These are phyloP conservation scores for Lipomyces kockii DNA, from an alignment of 805 yeast species.

Conservation along the genomic window DNA sequence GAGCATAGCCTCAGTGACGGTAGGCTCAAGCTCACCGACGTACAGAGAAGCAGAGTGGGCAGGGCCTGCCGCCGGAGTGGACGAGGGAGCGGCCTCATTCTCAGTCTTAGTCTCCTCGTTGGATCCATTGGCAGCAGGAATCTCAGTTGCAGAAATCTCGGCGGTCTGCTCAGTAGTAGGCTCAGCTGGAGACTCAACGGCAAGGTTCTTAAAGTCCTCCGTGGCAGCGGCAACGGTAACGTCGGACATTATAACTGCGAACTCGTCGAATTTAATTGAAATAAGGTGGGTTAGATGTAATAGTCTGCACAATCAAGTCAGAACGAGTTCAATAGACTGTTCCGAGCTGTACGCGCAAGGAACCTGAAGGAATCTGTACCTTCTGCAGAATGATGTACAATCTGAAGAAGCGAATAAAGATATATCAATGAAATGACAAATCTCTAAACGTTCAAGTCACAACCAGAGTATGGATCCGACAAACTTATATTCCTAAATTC, in stretches of 20 bases:
- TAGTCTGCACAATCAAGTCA: neutral
- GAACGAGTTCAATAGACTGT: neutral
- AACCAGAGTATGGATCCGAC: neutral
- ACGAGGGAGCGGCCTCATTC: slow-evolving; percentile 40
- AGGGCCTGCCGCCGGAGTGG: slow-evolving; percentile 44
- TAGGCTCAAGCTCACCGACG: slow-evolving; percentile 94
- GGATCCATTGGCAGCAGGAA: slow-evolving; percentile 19
- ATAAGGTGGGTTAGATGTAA: neutral
- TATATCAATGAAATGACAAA: slow-evolving; percentile 1
- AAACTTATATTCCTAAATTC: neutral
- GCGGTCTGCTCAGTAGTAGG: slow-evolving; percentile 16
- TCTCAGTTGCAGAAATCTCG: slow-evolving; percentile 16
- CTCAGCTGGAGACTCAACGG: slow-evolving; percentile 31
- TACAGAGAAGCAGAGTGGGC: slow-evolving; percentile 71
- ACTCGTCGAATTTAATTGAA: neutral
- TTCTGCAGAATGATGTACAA: neutral
- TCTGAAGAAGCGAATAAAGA: neutral
- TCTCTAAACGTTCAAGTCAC: neutral
- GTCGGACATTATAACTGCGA: slow-evolving; percentile 32
- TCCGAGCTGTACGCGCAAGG: neutral
- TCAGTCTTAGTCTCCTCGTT: slow-evolving; percentile 32
- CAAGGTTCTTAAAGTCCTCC: slow-evolving; percentile 36
- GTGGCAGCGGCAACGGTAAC: slow-evolving; percentile 38
- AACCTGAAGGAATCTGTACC: neutral
- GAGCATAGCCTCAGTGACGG: slow-evolving; percentile 90